Conservation (phyloP, 2,329 filamentous ascomycete genomes). For the Exserohilum turcica region DNA sequence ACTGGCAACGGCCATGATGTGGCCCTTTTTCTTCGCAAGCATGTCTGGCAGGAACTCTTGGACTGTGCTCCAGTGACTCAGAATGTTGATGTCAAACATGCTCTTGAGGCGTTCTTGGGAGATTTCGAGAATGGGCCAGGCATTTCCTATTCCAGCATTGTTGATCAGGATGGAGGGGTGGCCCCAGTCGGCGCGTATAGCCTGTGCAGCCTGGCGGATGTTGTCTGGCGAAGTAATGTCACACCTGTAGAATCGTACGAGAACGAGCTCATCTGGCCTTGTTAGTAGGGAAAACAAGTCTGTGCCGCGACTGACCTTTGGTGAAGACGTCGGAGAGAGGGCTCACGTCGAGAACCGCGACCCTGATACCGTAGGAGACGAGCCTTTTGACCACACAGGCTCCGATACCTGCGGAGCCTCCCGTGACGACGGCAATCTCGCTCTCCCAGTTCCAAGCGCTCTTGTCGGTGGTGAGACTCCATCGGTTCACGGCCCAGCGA, state of each 20-base stretch:
- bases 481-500: constrained; percentile 47
- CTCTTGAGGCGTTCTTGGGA: constrained; percentile 30
- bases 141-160: constrained; percentile 47
- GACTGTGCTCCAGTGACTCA: constrained; percentile 46
- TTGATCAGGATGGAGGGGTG: constrained; percentile 44
- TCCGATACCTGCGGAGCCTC: constrained; percentile 45
- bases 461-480: constrained; percentile 42
- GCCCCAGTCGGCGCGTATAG: constrained; percentile 41
- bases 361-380: constrained; percentile 37
- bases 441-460: constrained; percentile 37
- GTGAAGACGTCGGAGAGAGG: constrained; percentile 37
- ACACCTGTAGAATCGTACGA: constrained; percentile 39
- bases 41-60: constrained; percentile 47
- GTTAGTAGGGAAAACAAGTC: constrained; percentile 16
- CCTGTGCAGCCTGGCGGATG: constrained; percentile 36
- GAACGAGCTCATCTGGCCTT: constrained; percentile 24
- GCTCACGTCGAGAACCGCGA: constrained; percentile 44
- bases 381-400: constrained; percentile 41
- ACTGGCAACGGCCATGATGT: constrained; percentile 45
- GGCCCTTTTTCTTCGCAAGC: constrained; percentile 45
- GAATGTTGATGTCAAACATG: constrained; percentile 43
- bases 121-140: constrained; percentile 40
- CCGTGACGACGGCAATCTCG: constrained; percentile 46
- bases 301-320: constrained; percentile 25
- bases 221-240: constrained; percentile 40